These are phyloP conservation scores for Stagonosporopsis rhizophila DNA, from an alignment of 2,329 filamentous ascomycete species.

Conservation along the genomic window DNA sequence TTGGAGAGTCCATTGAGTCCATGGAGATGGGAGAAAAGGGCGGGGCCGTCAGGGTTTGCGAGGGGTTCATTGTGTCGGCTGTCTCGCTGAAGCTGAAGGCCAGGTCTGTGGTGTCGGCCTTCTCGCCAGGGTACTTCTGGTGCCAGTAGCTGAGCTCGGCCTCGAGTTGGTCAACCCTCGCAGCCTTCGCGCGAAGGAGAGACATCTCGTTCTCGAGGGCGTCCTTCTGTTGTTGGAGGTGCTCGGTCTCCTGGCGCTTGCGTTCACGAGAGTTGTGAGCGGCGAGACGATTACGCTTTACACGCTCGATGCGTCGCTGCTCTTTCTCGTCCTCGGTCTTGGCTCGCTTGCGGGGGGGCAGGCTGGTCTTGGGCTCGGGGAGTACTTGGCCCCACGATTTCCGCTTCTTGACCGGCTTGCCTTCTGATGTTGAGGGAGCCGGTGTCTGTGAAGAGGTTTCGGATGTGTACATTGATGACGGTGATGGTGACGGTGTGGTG, in stretches of 20 bases:
- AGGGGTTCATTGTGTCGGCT: slow-evolving; percentile 45
- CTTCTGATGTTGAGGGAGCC: slow-evolving; percentile 29
- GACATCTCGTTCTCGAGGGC: slow-evolving; percentile 70
- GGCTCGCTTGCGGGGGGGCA: slow-evolving; percentile 93
- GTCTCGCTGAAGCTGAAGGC: slow-evolving; percentile 31
- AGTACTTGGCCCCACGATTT: slow-evolving; percentile 99
- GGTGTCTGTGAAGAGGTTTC: slow-evolving; percentile 29
- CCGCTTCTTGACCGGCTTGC: slow-evolving; percentile 83
- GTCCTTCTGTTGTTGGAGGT: slow-evolving; percentile 71
- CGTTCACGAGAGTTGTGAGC: slow-evolving; percentile 96
- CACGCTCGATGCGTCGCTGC: slow-evolving; percentile 94
- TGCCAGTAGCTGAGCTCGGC: slow-evolving; percentile 54
- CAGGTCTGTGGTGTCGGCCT: slow-evolving; percentile 29
- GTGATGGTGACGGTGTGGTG: slow-evolving; percentile 30
- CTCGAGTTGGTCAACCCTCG: slow-evolving; percentile 59
- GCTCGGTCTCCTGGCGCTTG: slow-evolving; percentile 89
- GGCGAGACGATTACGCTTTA: slow-evolving; percentile 93
- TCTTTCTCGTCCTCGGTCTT: slow-evolving; percentile 99
- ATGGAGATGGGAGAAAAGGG: slow-evolving; percentile 46
- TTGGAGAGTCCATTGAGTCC: slow-evolving; percentile 50
- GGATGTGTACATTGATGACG: slow-evolving; percentile 26
- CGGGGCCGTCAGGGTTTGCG: slow-evolving; percentile 44
- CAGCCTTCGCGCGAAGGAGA: slow-evolving; percentile 58
- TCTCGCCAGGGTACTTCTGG: slow-evolving; percentile 42
- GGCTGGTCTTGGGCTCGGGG: slow-evolving; percentile 93